Evolutionary conservation across 352 stramenopile genomes (phyloP).

Genomic region (Phytophthora sojae): DNA sequence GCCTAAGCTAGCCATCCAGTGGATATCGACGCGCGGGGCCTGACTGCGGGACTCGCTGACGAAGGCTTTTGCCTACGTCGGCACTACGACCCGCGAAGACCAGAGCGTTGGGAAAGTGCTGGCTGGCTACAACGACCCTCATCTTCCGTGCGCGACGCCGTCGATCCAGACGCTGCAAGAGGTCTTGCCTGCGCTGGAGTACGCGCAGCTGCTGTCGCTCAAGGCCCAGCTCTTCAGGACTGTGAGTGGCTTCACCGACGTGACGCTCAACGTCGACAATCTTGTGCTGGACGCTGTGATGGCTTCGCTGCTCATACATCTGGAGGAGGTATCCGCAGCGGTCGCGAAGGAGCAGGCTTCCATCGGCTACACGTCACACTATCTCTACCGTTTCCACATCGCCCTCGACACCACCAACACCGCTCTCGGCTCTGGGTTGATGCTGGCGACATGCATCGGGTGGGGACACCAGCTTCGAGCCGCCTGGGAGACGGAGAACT

Average conservation of each 20-base stretch:
- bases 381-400: not conserved
- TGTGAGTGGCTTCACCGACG: not conserved
- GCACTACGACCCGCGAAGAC: slow-evolving; percentile 2
- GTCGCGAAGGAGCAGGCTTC: not conserved
- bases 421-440: not conserved
- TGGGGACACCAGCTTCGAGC: not conserved
- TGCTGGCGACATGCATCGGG: not conserved
- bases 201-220: slow-evolving; percentile 7
- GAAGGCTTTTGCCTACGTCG: slow-evolving; percentile 13
- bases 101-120: slow-evolving; percentile 31
- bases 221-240: not conserved
- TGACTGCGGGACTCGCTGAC: slow-evolving; percentile 8
- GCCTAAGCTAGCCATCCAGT: slow-evolving; percentile 19
- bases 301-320: not conserved
- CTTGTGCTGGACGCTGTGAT: not conserved
- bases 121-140: slow-evolving; percentile 9
- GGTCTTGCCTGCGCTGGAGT: slow-evolving; percentile 1
- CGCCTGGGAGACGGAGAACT: not conserved
- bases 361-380: not conserved
- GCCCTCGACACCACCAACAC: not conserved
- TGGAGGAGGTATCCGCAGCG: not conserved
- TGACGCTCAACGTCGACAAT: not conserved
- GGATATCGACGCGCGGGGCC: slow-evolving; percentile 6
- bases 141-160: slow-evolving; percentile 17
- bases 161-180: slow-evolving; percentile 1